phyloP scores from a whole-genome alignment of 768 basidiomycete species.

The Suillus luteus region DNA sequence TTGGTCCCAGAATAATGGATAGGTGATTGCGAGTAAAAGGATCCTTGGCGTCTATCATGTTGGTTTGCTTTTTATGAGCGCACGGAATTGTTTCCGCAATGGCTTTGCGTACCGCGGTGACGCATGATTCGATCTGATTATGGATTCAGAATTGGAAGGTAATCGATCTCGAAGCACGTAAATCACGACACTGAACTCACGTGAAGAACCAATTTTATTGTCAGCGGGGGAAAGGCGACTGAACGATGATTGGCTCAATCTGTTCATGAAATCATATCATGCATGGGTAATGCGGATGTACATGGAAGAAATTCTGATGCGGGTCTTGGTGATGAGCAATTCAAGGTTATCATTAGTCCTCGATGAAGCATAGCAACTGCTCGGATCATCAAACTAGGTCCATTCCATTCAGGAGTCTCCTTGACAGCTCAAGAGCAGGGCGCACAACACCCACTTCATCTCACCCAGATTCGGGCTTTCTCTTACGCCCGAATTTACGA shows the following conservation, averaged over 20 bases:
- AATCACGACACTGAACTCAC: conserved; percentile 22
- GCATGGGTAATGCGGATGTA: conserved; percentile 21
- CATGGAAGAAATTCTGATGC: conserved; percentile 24
- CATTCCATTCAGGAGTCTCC: background rate
- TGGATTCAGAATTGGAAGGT: conserved; percentile 14
- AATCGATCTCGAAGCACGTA: conserved; percentile 26
- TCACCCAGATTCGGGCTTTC: conserved; percentile 20
- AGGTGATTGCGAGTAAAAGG: background rate
- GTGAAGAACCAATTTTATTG: background rate
- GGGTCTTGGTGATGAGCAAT: conserved; percentile 8
- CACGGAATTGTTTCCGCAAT: conserved; percentile 18
- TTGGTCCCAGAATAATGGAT: background rate
- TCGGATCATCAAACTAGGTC: conserved; percentile 12
- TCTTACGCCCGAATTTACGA: conserved; percentile 46
- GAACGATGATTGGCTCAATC: conserved; percentile 23
- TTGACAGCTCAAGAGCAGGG: conserved; percentile 7
- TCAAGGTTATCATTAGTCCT: conserved; percentile 9
- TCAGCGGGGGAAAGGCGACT: conserved; percentile 3
- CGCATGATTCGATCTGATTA: conserved; percentile 21
- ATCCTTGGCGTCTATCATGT: background rate
- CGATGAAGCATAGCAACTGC: conserved; percentile 31
- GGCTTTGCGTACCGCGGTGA: conserved; percentile 1
- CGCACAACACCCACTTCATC: conserved; percentile 17
- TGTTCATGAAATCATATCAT: conserved; percentile 16
- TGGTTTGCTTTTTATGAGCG: conserved; percentile 22